Base-by-base conservation (phyloP, 129 eudicot species). In the Daucus carota region DNA sequence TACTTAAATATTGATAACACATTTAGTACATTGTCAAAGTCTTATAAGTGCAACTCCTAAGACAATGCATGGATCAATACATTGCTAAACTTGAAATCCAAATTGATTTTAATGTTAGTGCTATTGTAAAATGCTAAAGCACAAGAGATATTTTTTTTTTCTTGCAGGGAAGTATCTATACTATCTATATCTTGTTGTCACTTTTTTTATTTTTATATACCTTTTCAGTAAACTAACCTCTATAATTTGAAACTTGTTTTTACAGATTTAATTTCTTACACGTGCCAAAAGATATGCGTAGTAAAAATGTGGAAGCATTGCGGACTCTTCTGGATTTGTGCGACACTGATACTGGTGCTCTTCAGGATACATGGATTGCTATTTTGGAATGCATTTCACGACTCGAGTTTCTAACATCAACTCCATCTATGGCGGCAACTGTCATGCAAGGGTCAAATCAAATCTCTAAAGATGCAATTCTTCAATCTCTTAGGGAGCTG, bases 401-500 rank as follows among this genome's bases (percentile, higher is more conserved):
- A 48, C 92, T 94, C 57, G 99, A 94, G 66, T 94, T 81, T 85
- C 81, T 83, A 28, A 81, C 86, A 18, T 86, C 99, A 33, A 87
- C 88, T 80, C 96, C 97, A 75, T 78, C 96, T 36, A 88, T 92
- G 89, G 86, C 93, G 75, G 93, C 97, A 78, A 89, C 89, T 24
- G 92, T 94, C 63, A 94, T 91, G 97, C 93, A 84, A 80, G 99
- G 96, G 73, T 91, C 99, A 48, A 94, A 94, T 79, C 99, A 94
- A 76, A 87, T 91, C 42, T 94, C 99, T 72, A 91, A 92, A 81
- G 99, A 94, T 75, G 96, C 97, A 10, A 75, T 94, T 79, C 82
- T 94, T 85, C 97, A 85, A 80, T 94, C 99, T 73, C 88, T 94
- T 47, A 89, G 93, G 76, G 99, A 94, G 80, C 85, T 94, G 87